phyloP scores from a whole-genome alignment of 345 rosid genomes.

The Carallia brachiata region DNA sequence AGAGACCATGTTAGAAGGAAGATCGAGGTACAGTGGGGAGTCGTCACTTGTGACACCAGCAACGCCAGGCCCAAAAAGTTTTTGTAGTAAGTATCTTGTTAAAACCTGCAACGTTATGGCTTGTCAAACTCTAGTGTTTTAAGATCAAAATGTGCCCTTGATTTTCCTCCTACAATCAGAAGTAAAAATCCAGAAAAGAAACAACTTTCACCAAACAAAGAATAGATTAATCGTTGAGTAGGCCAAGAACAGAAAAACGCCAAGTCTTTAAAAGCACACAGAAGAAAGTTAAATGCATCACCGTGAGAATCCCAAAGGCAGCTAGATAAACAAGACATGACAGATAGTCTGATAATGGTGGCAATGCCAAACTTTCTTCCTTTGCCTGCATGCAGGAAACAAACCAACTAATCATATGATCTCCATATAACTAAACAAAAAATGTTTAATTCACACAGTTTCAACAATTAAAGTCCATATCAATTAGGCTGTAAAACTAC shows the following conservation, averaged over 20 bases:
- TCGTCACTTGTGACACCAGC: conserved; percentile 59
- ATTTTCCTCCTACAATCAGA: background rate
- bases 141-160: background rate
- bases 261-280: background rate
- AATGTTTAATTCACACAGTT: no score
- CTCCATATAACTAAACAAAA: background rate
- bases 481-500: background rate
- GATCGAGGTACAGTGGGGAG: conserved; percentile 66
- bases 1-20: conserved; percentile 83
- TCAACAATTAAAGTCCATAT: background rate
- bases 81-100: conserved; percentile 68
- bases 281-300: conserved; percentile 16
- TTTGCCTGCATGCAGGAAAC: conserved; percentile 30
- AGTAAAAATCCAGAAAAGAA: no score
- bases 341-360: conserved; percentile 47
- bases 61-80: conserved; percentile 70
- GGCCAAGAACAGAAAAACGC: no score
- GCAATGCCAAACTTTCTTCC: conserved; percentile 29
- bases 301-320: conserved; percentile 81
- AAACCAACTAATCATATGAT: background rate
- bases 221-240: no score
- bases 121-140: background rate
- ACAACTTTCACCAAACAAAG: no score
- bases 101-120: conserved; percentile 49
- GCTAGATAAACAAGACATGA: conserved; percentile 61